Evolutionary conservation across 2,329 filamentous ascomycete species (phyloP), one percentile per base, ranked within the genome.

Genomic region (Curvularia hawaiiensis): DNA sequence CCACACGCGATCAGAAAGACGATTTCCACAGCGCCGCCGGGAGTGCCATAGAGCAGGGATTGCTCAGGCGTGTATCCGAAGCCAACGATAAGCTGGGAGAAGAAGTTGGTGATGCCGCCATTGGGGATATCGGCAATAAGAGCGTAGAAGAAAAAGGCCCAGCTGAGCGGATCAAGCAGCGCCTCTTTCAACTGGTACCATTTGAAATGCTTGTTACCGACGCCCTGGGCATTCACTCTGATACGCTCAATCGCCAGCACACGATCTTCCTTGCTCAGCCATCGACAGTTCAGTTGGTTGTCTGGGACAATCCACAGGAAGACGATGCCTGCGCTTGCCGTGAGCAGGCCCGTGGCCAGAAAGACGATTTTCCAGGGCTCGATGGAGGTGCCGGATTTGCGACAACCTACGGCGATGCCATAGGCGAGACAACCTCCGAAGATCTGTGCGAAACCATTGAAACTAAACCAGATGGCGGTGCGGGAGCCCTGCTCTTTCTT

Each of bases 171-270:
- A 61, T 88, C 85, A 4, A 78, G 56, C 7, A 88, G 66, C 0
- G 85, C 83, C 63, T 88, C 85, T 16, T 83, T 79, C 1, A 89
- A 78, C 61, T 95, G 91, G 22, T 84, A 81, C 77, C 83, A 80
- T 61, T 89, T 89, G 75, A 88, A 90, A 60, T 89, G 82, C 62
- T 87, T 86, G 59, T 86, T 89, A 1, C 88, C 88, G 16, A 90
- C 87, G 0, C 90, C 90, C 58, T 90, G 90, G 70, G 91, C 86
- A 65, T 94, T 94, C 22, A 86, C 81, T 0, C 90, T 82, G 6
- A 94, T 85, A 0, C 90, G 83, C 61, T 91, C 90, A 26, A 92
- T 79, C 0, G 88, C 89, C 41, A 91, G 80, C 0, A 86, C 72
- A 12, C 86, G 85, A 63, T 94, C 90, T 45, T 85, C 81, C 51